Evolutionary conservation across 1,139 yeast species (phyloP).

Genomic region (Yamadazyma dendronema): DNA sequence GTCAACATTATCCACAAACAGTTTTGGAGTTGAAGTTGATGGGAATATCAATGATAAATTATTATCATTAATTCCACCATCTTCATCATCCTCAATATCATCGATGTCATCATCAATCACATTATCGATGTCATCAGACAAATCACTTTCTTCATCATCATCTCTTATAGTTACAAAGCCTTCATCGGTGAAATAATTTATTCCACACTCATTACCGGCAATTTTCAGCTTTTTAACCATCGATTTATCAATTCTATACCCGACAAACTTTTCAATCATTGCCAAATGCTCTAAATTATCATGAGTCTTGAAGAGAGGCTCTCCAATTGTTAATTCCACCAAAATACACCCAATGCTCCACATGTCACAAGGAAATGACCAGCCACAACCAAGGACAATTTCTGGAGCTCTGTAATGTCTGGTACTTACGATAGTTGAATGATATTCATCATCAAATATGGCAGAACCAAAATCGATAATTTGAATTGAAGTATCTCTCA

Average conservation of each 20-base stretch:
- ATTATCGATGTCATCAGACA: constrained; percentile 16
- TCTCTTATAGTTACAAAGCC: constrained; percentile 9
- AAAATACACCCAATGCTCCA: constrained; percentile 97
- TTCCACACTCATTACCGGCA: constrained; percentile 43
- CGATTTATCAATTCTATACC: constrained; percentile 37
- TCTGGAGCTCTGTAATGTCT: constrained; percentile 98
- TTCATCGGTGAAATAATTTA: constrained; percentile 32
- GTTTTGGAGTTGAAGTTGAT: constrained; percentile 36
- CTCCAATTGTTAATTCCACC: constrained; percentile 92
- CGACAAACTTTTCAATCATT: constrained; percentile 82
- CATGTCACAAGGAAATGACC: constrained; percentile 90
- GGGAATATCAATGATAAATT: constrained; percentile 35
- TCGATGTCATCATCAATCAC: constrained; percentile 12
- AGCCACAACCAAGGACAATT: constrained; percentile 87
- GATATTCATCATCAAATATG: constrained; percentile 90
- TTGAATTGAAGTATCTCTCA: constrained; percentile 78
- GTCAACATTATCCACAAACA: constrained; percentile 52
- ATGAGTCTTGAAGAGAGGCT: constrained; percentile 91
- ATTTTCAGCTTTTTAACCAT: constrained; percentile 37
- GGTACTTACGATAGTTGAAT: constrained; percentile 87
- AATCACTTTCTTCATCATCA: constrained; percentile 21
- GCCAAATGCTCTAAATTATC: constrained; percentile 93
- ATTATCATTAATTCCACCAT: constrained; percentile 18
- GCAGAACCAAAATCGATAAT: constrained; percentile 97
- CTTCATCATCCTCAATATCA: constrained; percentile 21